Conservation (phyloP, 352 stramenopile species). For the Pythium rishiriense region DNA sequence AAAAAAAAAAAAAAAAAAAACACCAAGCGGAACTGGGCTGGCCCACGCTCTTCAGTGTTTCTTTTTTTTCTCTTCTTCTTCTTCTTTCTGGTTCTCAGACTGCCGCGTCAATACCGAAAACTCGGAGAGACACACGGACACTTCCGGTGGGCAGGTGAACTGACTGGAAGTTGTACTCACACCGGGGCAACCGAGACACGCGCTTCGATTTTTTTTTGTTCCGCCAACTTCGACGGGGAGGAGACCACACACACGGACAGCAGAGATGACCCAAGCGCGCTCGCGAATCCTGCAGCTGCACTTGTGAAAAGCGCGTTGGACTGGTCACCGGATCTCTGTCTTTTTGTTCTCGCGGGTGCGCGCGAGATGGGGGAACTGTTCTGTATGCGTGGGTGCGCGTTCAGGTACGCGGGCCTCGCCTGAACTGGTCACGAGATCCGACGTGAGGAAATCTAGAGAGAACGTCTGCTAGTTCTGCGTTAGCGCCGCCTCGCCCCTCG, state of each 20-base stretch:
- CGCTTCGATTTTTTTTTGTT: conserved; percentile 1
- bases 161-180: neutral
- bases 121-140: neutral
- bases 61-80: neutral
- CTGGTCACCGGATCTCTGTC: neutral
- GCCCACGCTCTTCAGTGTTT: neutral
- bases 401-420: neutral
- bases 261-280: neutral
- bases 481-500: neutral
- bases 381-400: neutral
- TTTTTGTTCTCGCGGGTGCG: neutral
- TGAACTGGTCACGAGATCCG: neutral
- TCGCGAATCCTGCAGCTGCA: conserved; percentile 6
- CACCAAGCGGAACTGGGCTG: neutral
- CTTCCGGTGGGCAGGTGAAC: neutral
- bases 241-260: neutral
- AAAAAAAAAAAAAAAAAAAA: neutral
- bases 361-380: neutral
- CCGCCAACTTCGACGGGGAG: neutral
- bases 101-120: neutral
- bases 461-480: neutral
- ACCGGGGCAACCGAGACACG: conserved; percentile 2
- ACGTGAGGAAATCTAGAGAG: conserved; percentile 3
- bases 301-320: neutral
- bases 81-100: neutral